Percentiles rank a stretch among this genome's conserved stretches.
Evolutionary conservation across 1,284 basidiomycete species (phyloP).

Genomic region (Heimioporus retisporus): DNA sequence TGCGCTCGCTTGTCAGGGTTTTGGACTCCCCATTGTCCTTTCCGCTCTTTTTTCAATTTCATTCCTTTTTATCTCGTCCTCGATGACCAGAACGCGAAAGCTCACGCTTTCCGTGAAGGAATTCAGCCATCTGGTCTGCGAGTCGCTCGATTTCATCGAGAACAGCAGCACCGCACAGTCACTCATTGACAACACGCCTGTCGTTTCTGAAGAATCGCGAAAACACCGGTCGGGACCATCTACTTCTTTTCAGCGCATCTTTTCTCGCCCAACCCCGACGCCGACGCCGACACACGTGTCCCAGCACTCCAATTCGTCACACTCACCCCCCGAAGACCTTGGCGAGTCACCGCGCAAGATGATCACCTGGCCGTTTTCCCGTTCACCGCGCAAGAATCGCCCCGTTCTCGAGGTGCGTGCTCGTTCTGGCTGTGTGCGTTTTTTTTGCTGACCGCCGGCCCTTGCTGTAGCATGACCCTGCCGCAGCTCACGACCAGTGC

Average conservation of each 20-base stretch:
- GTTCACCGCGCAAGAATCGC: constrained; percentile 34
- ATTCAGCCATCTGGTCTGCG: constrained; percentile 45
- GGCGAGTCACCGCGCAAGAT: constrained; percentile 36
- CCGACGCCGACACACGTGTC: constrained; percentile 14
- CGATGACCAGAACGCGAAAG: constrained; percentile 41
- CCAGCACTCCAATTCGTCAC: neutral
- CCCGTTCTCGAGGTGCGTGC: neutral
- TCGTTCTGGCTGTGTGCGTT: neutral
- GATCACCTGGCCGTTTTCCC: constrained; percentile 43
- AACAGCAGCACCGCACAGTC: constrained; percentile 23
- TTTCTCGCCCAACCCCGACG: constrained; percentile 38
- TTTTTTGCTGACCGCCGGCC: constrained; percentile 13
- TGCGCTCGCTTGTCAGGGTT: constrained; percentile 17
- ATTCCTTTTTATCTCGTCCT: constrained; percentile 10
- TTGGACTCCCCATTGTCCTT: constrained; percentile 13
- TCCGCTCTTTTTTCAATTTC: constrained; percentile 12
- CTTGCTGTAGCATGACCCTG: constrained; percentile 21
- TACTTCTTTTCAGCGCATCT: constrained; percentile 41
- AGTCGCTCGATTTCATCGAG: constrained; percentile 39
- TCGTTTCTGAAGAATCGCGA: constrained; percentile 28
- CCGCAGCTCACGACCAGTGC: neutral
- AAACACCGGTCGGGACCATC: constrained; percentile 27
- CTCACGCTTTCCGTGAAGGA: constrained; percentile 42
- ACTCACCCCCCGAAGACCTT: constrained; percentile 23
- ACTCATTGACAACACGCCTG: constrained; percentile 34